Base-by-base conservation (phyloP, 2,329 filamentous ascomycete species). In the Myrmaecium sp. region DNA sequence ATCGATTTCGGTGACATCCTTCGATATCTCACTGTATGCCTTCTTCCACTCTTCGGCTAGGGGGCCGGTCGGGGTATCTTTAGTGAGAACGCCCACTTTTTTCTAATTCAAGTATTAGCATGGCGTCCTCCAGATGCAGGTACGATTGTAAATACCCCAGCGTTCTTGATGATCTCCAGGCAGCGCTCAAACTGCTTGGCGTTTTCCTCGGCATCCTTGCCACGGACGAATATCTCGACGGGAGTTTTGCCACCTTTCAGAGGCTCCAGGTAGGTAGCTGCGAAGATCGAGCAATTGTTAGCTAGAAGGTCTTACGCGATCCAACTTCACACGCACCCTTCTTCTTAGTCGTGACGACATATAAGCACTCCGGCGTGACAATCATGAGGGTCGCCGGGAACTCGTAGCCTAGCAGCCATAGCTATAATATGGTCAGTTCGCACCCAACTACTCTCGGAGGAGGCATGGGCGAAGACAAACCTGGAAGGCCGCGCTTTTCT, bases 1-100 rank as follows among this genome's bases (percentile, higher is more conserved):
- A 44, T 98, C 91, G 21, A 91, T 75, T 51, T 92, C 76, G 49
- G 94, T 81, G 9, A 82, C 58, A 34, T 91, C 84, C 48, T 89
- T 84, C 49, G 75, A 77, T 34, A 80, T 71, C 8, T 48, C 44
- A 13, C 79, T 76, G 41, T 80, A 86, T 4, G 72, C 55, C 40
- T 81, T 80, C 56, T 89, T 92, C 89, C 89, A 98, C 52, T 98
- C 89, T 29, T 93, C 83, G 43, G 86, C 74, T 42, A 98, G 95
- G 1, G 83, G 83, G 2, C 89, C 89, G 27, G 66, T 70, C 2
- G 84, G 77, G 14, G 66, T 72, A 47, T 94, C 84, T 57, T 92
- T 94, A 25, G 76, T 62, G 28, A 95, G 60, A 20, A 83, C 66
- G 17, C 86, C 91, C 13, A 95, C 69, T 61, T 93, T 95, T 49